Base-by-base conservation (phyloP, 225 moss, liverwort and hornwort species). In the Marchantia polymorpha region DNA sequence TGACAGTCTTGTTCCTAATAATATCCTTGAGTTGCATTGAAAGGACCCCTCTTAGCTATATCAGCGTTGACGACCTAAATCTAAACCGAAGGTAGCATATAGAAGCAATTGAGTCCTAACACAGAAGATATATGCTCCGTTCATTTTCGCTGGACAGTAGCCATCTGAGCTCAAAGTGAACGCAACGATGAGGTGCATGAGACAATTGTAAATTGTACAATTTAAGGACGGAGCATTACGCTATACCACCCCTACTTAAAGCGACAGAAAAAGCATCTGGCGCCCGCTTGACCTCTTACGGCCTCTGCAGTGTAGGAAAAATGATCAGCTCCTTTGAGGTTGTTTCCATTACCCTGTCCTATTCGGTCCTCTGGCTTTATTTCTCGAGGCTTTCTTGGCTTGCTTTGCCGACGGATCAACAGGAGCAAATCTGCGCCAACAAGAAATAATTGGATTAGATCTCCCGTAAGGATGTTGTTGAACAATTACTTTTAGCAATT, bases 181-280 rank as follows among this genome's bases (percentile, higher is more conserved):
- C 52, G 2, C n/a, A 64, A 2, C 20, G n/a, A 73, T 29, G 54
- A 73, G 27, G 53, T 55, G 16, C 27, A 52, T 0, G 31, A 4
- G 58, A 23, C 29, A 54, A 15, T 9, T 26, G 29, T 30, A 20
- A 75, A 39, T 12, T 75, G 58, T 75, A 59, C 58, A 69, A 75
- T 12, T 8, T 16, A 7, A 10, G 19, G 17, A 20, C 39, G 58
- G 51, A 51, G 50, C 72, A 39, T 29, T 56, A 56, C 56, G 30
- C 56, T 59, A 75, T 31, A 59, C 58, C 30, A 59, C 39, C 75
- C 39, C 75, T 75, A 75, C 31, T 17, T 46, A 59, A 19, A 58
- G 29, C 48, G 70, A 47, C 46, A 19, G 31, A 48, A 47, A 70
- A 20, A 70, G 13, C 6, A 52, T 7, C 16, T 19, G 16, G 74